Evolutionary conservation across 345 rosid genomes (phyloP).

Genomic region (Luvunga scandens): DNA sequence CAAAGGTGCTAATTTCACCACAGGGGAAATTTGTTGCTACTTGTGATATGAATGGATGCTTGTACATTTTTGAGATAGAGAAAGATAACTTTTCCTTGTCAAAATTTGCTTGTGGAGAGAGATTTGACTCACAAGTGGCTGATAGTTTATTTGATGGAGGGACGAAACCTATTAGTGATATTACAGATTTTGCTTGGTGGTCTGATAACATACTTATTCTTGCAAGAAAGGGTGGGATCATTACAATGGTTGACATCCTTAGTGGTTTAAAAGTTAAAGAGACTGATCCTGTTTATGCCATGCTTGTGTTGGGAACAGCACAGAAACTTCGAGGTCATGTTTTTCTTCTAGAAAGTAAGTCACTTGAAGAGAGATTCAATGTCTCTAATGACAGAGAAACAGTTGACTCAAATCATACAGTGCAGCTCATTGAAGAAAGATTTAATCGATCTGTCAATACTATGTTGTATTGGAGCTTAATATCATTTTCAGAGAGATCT

Average conservation of each 20-base stretch:
- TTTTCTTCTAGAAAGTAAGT: conserved; percentile 63
- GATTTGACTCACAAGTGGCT: conserved; percentile 29
- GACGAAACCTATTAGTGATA: conserved; percentile 38
- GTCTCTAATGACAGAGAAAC: conserved; percentile 38
- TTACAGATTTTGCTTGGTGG: conserved; percentile 92
- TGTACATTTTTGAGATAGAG: conserved; percentile 66
- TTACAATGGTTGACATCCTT: conserved; percentile 56
- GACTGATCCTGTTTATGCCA: conserved; percentile 46
- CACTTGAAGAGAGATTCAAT: conserved; percentile 28
- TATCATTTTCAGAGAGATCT: conserved; percentile 76
- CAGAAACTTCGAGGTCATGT: conserved; percentile 47
- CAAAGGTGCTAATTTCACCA: conserved; percentile 84
- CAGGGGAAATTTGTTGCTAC: conserved; percentile 61
- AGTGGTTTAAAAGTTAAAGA: conserved; percentile 52
- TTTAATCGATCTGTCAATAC: conserved; percentile 38
- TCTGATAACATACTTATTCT: conserved; percentile 66
- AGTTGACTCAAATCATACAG: conserved; percentile 26
- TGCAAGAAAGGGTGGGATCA: conserved; percentile 48
- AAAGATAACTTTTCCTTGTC: conserved; percentile 38
- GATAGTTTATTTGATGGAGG: conserved; percentile 21
- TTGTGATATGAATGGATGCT: conserved; percentile 60
- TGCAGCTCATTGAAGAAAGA: conserved; percentile 30
- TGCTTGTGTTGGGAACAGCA: conserved; percentile 70
- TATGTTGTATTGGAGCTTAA: conserved; percentile 58
- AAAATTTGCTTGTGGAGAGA: conserved; percentile 27